These are phyloP conservation scores for Aspergillus neoniger DNA, from an alignment of 2,329 filamentous ascomycete species.

Conservation along the genomic window DNA sequence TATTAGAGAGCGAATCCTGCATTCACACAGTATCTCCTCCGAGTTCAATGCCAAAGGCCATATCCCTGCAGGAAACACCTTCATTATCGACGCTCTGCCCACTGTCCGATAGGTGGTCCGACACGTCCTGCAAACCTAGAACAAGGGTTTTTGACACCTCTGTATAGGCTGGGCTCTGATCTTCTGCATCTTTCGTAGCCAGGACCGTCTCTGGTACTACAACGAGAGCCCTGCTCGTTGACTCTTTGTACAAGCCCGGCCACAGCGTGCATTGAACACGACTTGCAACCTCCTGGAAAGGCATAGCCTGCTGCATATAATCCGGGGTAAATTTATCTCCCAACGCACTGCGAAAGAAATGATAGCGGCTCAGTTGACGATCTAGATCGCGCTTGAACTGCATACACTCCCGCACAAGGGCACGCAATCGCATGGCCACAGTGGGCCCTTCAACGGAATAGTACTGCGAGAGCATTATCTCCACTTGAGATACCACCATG, in stretches of 20 bases:
- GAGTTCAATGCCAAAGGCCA: no score
- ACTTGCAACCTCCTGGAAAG: not conserved
- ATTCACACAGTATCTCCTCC: no score
- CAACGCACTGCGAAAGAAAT: slow-evolving; percentile 15
- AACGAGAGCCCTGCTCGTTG: not conserved
- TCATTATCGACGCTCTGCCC: no score
- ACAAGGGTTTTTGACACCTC: no score
- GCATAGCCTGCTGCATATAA: slow-evolving; percentile 9
- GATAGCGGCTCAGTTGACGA: slow-evolving; percentile 18
- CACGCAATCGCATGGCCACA: slow-evolving; percentile 2
- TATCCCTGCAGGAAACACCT: no score
- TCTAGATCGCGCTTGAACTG: slow-evolving; percentile 24
- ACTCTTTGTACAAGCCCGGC: slow-evolving; percentile 16
- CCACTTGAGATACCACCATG: slow-evolving; percentile 3
- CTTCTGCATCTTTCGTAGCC: not conserved
- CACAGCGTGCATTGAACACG: slow-evolving; percentile 16
- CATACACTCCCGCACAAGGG: slow-evolving; percentile 17
- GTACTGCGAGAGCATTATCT: not conserved
- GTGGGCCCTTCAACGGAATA: not conserved
- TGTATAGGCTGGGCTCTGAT: not conserved
- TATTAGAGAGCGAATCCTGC: no score
- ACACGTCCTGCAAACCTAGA: no score
- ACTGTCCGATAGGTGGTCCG: no score
- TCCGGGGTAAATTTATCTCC: slow-evolving; percentile 2
- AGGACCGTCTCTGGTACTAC: not conserved